Base-by-base conservation (phyloP, 441 rosid species). In the Dalechampia spathulata region DNA sequence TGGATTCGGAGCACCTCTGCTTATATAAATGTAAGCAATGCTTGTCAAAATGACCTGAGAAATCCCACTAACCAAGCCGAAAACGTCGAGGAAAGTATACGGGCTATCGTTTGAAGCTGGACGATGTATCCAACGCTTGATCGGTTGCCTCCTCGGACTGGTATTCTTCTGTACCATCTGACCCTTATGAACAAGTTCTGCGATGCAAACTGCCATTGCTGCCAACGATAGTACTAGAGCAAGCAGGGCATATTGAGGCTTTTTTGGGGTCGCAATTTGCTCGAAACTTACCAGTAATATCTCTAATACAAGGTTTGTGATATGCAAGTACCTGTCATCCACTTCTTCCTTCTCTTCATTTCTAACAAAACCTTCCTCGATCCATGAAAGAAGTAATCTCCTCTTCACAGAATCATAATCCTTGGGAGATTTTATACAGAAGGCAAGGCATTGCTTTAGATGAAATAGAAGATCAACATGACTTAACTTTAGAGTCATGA, bases 41-140 rank as follows among this genome's bases (percentile, higher is more conserved):
- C 53, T 15, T 17, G 39, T 10, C 0, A 32, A 50, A 30, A 50
- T 32, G 19, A 50, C 4, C 32, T 30, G 55, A 50, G 16, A 50
- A 50, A 50, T 30, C n/a, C n/a, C 14, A 32, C n/a, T 50, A 50
- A 50, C 55, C 25, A 50, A 50, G 40, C 25, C 32, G n/a, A 30
- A 50, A 16, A 19, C 15, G 13, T 30, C 40, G 19, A 50, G 36
- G 10, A 16, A 50, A 11, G 7, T 50, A 17, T 16, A 50, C 17
- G 54, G 54, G 25, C 11, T 50, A n/a, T 30, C 6, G 30, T 17
- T 11, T 50, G 54, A 28, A 50, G 39, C 28, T 28, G 53, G 38
- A 16, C 6, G 16, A 16, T 16, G 38, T 7, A 42, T 6, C 46
- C 46, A 17, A 42, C 46, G 19, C 9, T 22, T 42, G 12, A 30